Evolutionary conservation across 2,329 filamentous ascomycete species (phyloP).

Genomic region (Zelopaecilomyces penicillatus): DNA sequence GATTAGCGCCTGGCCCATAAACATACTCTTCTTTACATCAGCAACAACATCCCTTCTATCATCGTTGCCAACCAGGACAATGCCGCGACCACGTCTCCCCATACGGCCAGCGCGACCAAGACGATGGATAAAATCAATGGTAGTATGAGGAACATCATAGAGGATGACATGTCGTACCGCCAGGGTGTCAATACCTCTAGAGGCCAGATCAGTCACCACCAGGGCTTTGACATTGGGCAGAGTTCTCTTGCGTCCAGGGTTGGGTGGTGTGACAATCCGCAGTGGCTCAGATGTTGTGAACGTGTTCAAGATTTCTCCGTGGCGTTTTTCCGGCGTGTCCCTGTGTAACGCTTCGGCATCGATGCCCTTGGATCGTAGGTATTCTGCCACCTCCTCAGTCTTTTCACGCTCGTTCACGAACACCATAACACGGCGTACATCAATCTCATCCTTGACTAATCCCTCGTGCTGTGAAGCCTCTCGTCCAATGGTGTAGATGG

Average conservation of each 20-base stretch:
- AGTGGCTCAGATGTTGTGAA: constrained; percentile 54
- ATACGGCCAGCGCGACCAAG: constrained; percentile 87
- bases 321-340: constrained; percentile 70
- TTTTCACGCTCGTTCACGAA: constrained; percentile 96
- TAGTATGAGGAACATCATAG: constrained; percentile 96
- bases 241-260: constrained; percentile 33
- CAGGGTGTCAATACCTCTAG: constrained; percentile 87
- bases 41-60: constrained; percentile 85
- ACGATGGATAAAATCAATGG: constrained; percentile 96
- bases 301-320: constrained; percentile 64
- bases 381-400: constrained; percentile 70
- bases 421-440: constrained; percentile 79
- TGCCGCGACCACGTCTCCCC: constrained; percentile 79
- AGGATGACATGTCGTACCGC: constrained; percentile 86
- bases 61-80: constrained; percentile 82
- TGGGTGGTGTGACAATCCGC: constrained; percentile 21
- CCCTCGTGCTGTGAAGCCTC: constrained; percentile 55
- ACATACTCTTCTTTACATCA: constrained; percentile 87
- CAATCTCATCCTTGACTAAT: constrained; percentile 44
- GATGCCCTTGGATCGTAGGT: constrained; percentile 75
- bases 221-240: constrained; percentile 79
- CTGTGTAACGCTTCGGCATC: constrained; percentile 78
- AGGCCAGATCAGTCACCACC: constrained; percentile 88
- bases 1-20: constrained; percentile 69
- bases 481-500: constrained; percentile 87